phyloP scores from a whole-genome alignment of 495 filamentous ascomycete genomes.

The Penicillium roqueforti region DNA sequence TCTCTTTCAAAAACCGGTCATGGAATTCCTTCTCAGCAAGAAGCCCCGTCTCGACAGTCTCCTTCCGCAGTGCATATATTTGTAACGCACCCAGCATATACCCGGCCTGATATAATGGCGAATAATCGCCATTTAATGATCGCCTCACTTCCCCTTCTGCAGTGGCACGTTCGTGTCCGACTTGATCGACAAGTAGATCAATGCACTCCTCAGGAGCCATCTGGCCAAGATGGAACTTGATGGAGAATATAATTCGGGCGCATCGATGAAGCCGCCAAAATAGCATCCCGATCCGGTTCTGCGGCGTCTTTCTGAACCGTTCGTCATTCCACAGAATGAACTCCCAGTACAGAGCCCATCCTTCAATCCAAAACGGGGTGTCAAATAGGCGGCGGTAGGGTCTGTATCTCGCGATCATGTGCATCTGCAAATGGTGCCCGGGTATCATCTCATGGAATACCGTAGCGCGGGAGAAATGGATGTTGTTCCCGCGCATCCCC shows the following conservation, averaged over 20 bases:
- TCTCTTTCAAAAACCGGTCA: slow-evolving; percentile 40
- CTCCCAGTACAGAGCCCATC: slow-evolving; percentile 51
- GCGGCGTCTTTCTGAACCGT: slow-evolving; percentile 42
- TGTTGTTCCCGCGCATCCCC: slow-evolving; percentile 46
- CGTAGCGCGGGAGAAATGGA: slow-evolving; percentile 48
- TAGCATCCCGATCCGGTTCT: slow-evolving; percentile 46
- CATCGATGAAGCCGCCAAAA: slow-evolving; percentile 53
- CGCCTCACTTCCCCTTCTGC: slow-evolving; percentile 53
- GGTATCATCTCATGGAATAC: slow-evolving; percentile 55
- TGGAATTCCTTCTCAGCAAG: slow-evolving; percentile 48
- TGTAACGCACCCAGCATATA: slow-evolving; percentile 53
- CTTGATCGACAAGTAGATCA: slow-evolving; percentile 33
- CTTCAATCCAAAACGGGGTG: slow-evolving; percentile 53
- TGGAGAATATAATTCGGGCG: slow-evolving; percentile 48
- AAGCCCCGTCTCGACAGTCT: slow-evolving; percentile 23
- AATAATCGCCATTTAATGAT: slow-evolving; percentile 24
- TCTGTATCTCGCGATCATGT: slow-evolving; percentile 36
- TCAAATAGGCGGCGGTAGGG: slow-evolving; percentile 46
- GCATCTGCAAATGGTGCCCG: slow-evolving; percentile 49
- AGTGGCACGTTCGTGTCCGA: slow-evolving; percentile 52
- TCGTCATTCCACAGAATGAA: slow-evolving; percentile 32
- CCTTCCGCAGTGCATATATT: slow-evolving; percentile 37
- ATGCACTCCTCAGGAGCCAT: slow-evolving; percentile 46
- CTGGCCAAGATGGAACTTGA: slow-evolving; percentile 48
- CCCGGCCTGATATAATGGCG: slow-evolving; percentile 48